Conservation (phyloP, 805 yeast genomes). For the Yarrowia deformans region DNA sequence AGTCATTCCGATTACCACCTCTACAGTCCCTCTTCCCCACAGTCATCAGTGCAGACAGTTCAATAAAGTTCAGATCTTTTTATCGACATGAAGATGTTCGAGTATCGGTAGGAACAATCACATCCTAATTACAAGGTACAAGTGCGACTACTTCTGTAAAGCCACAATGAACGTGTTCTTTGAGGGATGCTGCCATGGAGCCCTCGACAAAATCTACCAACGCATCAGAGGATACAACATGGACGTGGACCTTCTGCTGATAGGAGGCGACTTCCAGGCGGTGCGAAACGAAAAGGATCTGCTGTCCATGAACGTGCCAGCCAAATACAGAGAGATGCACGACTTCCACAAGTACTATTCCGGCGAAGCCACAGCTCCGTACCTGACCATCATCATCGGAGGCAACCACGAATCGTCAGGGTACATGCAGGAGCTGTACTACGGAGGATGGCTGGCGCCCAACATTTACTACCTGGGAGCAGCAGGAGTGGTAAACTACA, state of each 20-base stretch:
- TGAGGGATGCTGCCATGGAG: conserved; percentile 93
- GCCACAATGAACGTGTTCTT: conserved; percentile 60
- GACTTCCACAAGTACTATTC: conserved; percentile 79
- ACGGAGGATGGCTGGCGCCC: conserved; percentile 95
- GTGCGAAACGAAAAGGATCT: conserved; percentile 70
- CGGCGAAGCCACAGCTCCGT: conserved; percentile 70
- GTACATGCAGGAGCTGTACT: conserved; percentile 71
- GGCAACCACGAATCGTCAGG: conserved; percentile 95
- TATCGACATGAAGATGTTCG: too few relatives aligned
- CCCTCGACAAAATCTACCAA: conserved; percentile 64
- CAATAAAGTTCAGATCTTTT: neutral
- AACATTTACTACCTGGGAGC: conserved; percentile 86
- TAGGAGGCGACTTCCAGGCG: conserved; percentile 94
- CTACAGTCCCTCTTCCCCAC: neutral
- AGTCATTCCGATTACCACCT: too few relatives aligned
- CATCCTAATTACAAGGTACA: too few relatives aligned
- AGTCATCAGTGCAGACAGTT: neutral
- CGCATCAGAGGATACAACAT: conserved; percentile 44
- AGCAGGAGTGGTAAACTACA: conserved; percentile 73
- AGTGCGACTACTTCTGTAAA: too few relatives aligned
- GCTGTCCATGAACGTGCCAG: conserved; percentile 75
- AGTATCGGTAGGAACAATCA: too few relatives aligned
- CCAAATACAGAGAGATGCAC: conserved; percentile 74
- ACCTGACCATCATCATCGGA: conserved; percentile 82
- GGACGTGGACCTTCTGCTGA: conserved; percentile 66